Evolutionary conservation across 2,329 filamentous ascomycete species (phyloP), one percentile per base, ranked within the genome.

Genomic region (Claviceps sp.): DNA sequence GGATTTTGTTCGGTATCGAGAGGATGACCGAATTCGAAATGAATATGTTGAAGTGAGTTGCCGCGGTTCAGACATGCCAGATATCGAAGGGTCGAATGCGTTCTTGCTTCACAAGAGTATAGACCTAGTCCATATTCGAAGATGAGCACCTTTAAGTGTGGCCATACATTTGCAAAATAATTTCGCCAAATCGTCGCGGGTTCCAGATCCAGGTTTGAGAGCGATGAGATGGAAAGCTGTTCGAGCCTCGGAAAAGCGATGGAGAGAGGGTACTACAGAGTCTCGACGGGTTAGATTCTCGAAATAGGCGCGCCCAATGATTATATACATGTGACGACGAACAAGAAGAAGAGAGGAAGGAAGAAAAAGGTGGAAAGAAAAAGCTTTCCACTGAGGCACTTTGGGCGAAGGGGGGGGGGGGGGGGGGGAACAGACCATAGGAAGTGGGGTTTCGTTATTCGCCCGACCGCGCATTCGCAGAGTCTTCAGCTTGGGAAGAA

Each of bases 401-500:
- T 24, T 24, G 24, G 24, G 24, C 24, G 37, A 24, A 24, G 6
- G 16, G 43, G 5, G 16, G 13, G 18, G 18, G 18, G 18, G 18
- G 18, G 18, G 18, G 18, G 18, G 18, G 18, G 18, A 5, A 55
- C 50, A 41, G 44, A 55, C 52, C 7, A 58, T 56, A 1, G 42
- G 47, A 38, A 42, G 30, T 20, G 41, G 11, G 30, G 18, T 3
- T 16, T 52, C 48, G 55, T 20, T 47, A 54, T 51, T 46, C 60
- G 48, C 45, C 59, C 60, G 24, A 24, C 24, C 24, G 5, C 24
- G 6, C 34, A 67, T 53, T 18, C 61, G 58, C n/a, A 68, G 48
- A 44, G 60, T 56, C 54, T 61, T 62, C 24, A 68, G 52, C 4
- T 57, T 58, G 3, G 64, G 61, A 53, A 68, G 57, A 3, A 51